A percentile compares a stretch with the other conserved stretches of the same genome.
Evolutionary conservation across 305 asterid genomes (phyloP).

Genomic region (Euphrasia arctica): DNA sequence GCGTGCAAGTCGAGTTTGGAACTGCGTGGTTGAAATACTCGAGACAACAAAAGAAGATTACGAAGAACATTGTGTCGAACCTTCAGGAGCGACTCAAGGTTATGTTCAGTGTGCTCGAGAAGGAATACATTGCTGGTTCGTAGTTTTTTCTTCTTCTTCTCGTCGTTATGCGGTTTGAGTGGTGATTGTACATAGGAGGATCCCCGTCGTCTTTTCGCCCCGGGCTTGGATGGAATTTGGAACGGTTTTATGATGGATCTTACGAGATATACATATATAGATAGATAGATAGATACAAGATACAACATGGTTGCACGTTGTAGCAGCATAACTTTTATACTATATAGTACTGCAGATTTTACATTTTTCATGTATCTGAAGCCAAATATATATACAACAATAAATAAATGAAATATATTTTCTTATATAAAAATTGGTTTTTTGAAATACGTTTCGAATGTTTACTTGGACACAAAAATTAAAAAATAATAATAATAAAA

Average conservation of each 20-base stretch:
- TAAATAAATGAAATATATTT: too few species aligned
- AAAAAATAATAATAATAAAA: too few species aligned
- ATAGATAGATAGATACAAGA: too few species aligned
- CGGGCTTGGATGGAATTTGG: neutral
- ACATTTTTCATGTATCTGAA: too few species aligned
- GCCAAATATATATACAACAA: too few species aligned
- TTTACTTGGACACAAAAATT: too few species aligned
- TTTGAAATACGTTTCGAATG: too few species aligned
- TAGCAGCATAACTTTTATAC: too few species aligned
- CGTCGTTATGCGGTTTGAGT: neutral
- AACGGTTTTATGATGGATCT: neutral
- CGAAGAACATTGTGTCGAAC: slow-evolving; percentile 68
- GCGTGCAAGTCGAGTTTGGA: slow-evolving; percentile 69
- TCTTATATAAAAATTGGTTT: too few species aligned
- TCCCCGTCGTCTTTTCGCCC: neutral
- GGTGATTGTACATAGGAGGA: slow-evolving; percentile 25
- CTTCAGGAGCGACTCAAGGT: slow-evolving; percentile 76
- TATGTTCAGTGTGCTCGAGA: slow-evolving; percentile 76
- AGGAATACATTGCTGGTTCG: slow-evolving; percentile 68
- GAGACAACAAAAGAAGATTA: slow-evolving; percentile 70
- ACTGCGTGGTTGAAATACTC: slow-evolving; percentile 80
- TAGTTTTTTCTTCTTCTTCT: slow-evolving; percentile 21
- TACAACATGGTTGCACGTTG: too few species aligned
- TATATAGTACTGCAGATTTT: too few species aligned
- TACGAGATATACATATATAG: neutral